Evolutionary conservation across 108 stramenopile species (phyloP).

Genomic region (Nitzschia palea): DNA sequence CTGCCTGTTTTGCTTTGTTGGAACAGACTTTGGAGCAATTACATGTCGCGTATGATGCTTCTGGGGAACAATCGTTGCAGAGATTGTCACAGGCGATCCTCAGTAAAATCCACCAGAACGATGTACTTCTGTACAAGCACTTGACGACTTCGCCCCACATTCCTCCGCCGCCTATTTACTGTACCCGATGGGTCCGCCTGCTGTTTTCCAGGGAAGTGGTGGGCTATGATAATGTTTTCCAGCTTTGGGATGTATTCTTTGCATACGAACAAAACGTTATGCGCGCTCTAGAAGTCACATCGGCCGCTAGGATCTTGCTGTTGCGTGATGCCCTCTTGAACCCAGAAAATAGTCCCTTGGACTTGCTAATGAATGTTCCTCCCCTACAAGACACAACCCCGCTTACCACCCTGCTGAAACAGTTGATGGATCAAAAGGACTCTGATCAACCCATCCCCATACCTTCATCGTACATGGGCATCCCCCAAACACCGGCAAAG

Average conservation of each 20-base stretch:
- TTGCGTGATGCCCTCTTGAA: conserved; percentile 44
- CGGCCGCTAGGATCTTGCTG: conserved; percentile 65
- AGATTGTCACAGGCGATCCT: conserved; percentile 61
- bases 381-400: conserved; percentile 46
- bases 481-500: not conserved
- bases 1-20: conserved; percentile 49
- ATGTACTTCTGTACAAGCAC: conserved; percentile 45
- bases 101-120: conserved; percentile 55
- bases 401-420: conserved; percentile 39
- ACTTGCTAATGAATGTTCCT: conserved; percentile 70
- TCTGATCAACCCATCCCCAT: conserved; percentile 10
- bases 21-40: conserved; percentile 57
- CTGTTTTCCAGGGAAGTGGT: conserved; percentile 73
- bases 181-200: conserved; percentile 75
- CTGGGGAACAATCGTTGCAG: conserved; percentile 33
- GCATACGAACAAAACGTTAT: conserved; percentile 40
- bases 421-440: conserved; percentile 45
- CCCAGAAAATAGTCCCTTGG: conserved; percentile 46
- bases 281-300: conserved; percentile 66
- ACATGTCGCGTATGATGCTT: conserved; percentile 64
- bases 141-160: conserved; percentile 40
- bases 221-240: conserved; percentile 44
- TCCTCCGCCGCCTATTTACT: conserved; percentile 52
- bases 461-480: not conserved
- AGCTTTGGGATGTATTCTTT: conserved; percentile 58